A percentile compares a stretch with the other conserved stretches of the same genome.
Evolutionary conservation across 192 early-diverging fungal genomes (phyloP).

Genomic region (Podila epicladia): DNA sequence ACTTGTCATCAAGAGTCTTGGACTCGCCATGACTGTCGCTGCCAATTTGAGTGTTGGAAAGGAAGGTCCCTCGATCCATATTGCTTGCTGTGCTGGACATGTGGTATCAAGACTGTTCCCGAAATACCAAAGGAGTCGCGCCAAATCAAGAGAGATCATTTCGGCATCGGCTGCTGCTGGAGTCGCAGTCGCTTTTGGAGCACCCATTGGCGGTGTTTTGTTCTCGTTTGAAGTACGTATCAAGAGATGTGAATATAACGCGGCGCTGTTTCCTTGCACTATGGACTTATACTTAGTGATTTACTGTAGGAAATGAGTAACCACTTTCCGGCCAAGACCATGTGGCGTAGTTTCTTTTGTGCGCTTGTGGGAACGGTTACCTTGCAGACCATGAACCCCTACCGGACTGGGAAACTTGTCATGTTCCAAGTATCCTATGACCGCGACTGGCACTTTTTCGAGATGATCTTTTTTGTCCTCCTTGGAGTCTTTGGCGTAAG

Average conservation of each 20-base stretch:
- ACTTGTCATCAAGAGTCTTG: constrained; percentile 90
- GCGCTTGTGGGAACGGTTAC: constrained; percentile 95
- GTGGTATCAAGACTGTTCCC: constrained; percentile 80
- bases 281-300: constrained; percentile 7
- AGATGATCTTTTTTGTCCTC: constrained; percentile 82
- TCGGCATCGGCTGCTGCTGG: constrained; percentile 93
- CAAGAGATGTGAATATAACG: too few relatives aligned
- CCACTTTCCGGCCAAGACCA: constrained; percentile 93
- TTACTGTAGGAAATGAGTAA: constrained; percentile 92
- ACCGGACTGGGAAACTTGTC: constrained; percentile 95
- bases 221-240: constrained; percentile 64
- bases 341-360: constrained; percentile 98
- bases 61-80: constrained; percentile 96
- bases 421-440: constrained; percentile 96
- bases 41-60: constrained; percentile 94
- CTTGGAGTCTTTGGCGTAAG: constrained; percentile 84
- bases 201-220: constrained; percentile 89
- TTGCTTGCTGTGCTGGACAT: constrained; percentile 94
- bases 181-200: constrained; percentile 97
- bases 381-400: constrained; percentile 92
- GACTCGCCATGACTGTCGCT: constrained; percentile 87
- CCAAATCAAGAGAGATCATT: constrained; percentile 84
- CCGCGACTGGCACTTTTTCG: constrained; percentile 95
- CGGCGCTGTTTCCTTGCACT: neutral
- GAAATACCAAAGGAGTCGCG: constrained; percentile 80